Evolutionary conservation across 2,329 filamentous ascomycete genomes (phyloP).

Genomic region (Acrodontium crateriforme): DNA sequence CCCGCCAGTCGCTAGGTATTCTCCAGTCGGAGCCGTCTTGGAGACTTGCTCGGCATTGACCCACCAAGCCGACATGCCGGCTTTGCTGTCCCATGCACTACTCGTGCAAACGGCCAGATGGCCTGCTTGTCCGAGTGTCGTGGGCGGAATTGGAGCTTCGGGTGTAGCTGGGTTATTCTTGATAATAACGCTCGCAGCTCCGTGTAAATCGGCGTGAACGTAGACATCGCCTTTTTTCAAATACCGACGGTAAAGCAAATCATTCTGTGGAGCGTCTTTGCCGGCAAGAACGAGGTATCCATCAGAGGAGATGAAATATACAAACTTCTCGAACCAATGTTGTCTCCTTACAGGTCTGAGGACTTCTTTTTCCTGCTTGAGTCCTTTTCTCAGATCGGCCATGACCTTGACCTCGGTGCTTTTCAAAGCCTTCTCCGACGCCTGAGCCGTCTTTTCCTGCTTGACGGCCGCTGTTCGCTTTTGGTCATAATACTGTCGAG

Average conservation of each 20-base stretch:
- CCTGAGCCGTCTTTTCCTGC: constrained; percentile 70
- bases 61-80: constrained; percentile 94
- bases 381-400: constrained; percentile 68
- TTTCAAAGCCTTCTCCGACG: constrained; percentile 71
- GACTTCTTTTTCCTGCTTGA: constrained; percentile 85
- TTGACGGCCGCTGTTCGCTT: constrained; percentile 73
- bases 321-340: constrained; percentile 95
- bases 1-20: constrained; percentile 62
- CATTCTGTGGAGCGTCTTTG: constrained; percentile 77
- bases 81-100: constrained; percentile 90
- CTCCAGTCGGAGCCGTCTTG: constrained; percentile 67
- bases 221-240: constrained; percentile 83
- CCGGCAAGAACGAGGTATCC: constrained; percentile 82
- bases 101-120: constrained; percentile 73
- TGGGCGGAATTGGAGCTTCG: constrained; percentile 79
- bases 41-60: constrained; percentile 80
- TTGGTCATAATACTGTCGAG: constrained; percentile 82
- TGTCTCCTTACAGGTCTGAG: constrained; percentile 69
- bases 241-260: constrained; percentile 78
- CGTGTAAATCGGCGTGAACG: constrained; percentile 77
- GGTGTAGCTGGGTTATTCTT: constrained; percentile 70
- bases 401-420: constrained; percentile 81
- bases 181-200: constrained; percentile 72
- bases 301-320: constrained; percentile 90
- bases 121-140: constrained; percentile 82